Conservation (phyloP, 2,329 filamentous ascomycete genomes). For the Fusarium chaquense region DNA sequence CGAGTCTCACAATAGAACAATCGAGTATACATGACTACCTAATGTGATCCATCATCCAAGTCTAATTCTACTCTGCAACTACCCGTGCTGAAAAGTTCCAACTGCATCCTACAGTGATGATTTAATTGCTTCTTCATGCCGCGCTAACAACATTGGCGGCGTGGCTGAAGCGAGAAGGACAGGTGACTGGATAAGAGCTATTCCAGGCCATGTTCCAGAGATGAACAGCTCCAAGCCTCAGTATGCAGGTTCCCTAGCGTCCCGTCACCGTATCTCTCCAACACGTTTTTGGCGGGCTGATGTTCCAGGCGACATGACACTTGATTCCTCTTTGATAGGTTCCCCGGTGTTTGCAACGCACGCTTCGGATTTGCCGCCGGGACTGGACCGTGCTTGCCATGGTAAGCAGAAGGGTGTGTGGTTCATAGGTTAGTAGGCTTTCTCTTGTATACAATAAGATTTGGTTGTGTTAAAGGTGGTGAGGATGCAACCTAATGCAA, state of each 20-base stretch:
- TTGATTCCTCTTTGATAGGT: background rate
- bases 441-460: background rate
- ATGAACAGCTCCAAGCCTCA: constrained; percentile 11
- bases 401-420: background rate
- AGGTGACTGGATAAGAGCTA: constrained; percentile 5
- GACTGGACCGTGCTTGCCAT: constrained; percentile 19
- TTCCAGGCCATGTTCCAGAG: constrained; percentile 29
- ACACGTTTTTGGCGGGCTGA: constrained; percentile 31
- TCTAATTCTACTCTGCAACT: constrained; percentile 14
- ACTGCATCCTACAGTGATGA: background rate
- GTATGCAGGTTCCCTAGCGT: constrained; percentile 26
- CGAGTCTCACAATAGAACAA: constrained; percentile 13
- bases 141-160: constrained; percentile 11
- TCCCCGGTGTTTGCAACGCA: constrained; percentile 24
- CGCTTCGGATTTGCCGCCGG: constrained; percentile 17
- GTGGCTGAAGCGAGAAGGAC: constrained; percentile 19
- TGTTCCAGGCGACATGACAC: constrained; percentile 22
- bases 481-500: constrained; percentile 15
- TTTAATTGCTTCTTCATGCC: background rate
- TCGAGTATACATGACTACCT: background rate
- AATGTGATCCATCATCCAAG: background rate
- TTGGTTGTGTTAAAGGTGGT: constrained; percentile 6
- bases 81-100: constrained; percentile 14
- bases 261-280: constrained; percentile 24
- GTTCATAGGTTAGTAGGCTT: constrained; percentile 5